Conservation (phyloP, 305 asterid species). For the Fraxinus albicans region DNA sequence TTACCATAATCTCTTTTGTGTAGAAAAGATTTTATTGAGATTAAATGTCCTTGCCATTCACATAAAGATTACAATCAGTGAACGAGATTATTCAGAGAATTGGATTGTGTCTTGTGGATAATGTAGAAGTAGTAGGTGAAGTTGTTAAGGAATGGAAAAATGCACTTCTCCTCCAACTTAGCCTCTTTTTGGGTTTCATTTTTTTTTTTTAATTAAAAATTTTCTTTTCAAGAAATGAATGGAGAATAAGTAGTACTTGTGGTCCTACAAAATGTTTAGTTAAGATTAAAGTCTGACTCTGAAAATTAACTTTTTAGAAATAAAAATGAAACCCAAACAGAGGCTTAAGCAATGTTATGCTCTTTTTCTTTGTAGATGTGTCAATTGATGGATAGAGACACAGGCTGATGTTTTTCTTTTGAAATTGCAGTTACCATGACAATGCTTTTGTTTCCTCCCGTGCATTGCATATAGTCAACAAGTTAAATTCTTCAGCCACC, state of each 20-base stretch:
- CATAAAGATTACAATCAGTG: not conserved
- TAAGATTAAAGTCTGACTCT: not conserved
- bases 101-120: not conserved
- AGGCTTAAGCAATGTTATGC: not conserved
- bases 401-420: not conserved
- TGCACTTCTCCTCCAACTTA: not conserved
- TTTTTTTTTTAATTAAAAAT: no score
- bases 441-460: conserved; percentile 67
- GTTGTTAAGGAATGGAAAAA: not conserved
- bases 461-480: conserved; percentile 62
- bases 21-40: not conserved
- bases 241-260: not conserved
- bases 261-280: no score
- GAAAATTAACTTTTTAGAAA: not conserved
- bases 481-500: conserved; percentile 51
- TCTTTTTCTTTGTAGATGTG: not conserved
- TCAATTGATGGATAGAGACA: not conserved
- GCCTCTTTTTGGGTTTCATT: not conserved
- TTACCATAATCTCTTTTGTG: not conserved
- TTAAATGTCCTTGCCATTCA: not conserved
- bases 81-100: not conserved
- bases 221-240: not conserved
- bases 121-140: not conserved
- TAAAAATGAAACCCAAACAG: not conserved
- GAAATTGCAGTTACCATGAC: conserved; percentile 74